Conservation (phyloP, 2,329 filamentous ascomycete species). For the Aphanoascus verrucosus region DNA sequence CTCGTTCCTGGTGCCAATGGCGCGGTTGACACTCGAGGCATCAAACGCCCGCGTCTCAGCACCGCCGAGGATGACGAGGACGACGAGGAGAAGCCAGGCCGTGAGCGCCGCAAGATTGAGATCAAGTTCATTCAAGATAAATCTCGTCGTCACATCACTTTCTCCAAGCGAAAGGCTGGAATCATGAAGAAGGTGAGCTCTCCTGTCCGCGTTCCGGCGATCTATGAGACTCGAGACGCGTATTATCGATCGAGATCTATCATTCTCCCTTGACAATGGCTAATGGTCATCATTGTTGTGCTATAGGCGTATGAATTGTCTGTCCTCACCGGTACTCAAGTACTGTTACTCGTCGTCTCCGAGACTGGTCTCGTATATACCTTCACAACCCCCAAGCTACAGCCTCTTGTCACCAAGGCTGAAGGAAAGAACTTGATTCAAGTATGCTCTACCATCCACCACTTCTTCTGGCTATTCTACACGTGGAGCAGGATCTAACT, state of each 20-base stretch:
- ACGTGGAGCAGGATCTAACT: constrained; percentile 5
- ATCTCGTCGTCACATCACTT: constrained; percentile 97
- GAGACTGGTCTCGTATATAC: constrained; percentile 97
- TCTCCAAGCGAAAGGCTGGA: constrained; percentile 98
- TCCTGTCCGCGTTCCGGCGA: constrained; percentile 8
- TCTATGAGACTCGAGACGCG: background rate
- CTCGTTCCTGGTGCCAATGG: constrained; percentile 60
- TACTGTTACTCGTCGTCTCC: constrained; percentile 88
- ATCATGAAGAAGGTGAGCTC: constrained; percentile 97
- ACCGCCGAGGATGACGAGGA: constrained; percentile 83
- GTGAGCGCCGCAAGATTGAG: constrained; percentile 98
- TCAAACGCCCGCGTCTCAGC: constrained; percentile 76
- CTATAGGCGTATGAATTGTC: constrained; percentile 87
- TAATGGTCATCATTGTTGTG: background rate
- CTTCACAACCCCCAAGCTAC: constrained; percentile 95
- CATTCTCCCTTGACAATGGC: background rate
- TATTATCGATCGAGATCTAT: background rate
- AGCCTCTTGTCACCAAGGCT: constrained; percentile 93
- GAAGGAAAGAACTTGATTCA: constrained; percentile 99
- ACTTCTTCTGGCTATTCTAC: background rate
- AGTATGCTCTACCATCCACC: constrained; percentile 45
- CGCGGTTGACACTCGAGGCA: constrained; percentile 61
- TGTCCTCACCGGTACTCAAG: constrained; percentile 94
- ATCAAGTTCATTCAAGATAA: constrained; percentile 99
- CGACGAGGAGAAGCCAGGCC: constrained; percentile 92